Base-by-base conservation (phyloP, 768 basidiomycete species). In the Ramaria rubella region DNA sequence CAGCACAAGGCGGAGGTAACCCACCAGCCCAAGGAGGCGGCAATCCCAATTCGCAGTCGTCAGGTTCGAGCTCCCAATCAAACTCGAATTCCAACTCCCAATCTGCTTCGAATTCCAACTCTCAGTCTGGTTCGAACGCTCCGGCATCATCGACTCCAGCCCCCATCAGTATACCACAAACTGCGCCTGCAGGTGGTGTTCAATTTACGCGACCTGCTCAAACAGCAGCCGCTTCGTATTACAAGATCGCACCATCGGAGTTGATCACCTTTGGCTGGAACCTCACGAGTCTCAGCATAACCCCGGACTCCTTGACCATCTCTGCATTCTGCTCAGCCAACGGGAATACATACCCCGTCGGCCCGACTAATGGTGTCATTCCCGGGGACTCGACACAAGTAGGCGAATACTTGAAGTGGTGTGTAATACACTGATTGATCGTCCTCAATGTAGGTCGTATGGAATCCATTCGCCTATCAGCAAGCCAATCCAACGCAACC, bases 241-340 rank as follows among this genome's bases (percentile, higher is more conserved):
- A 83, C 77, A 93, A 94, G 78, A 87, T 96, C 66, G 88, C 90
- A 0, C 72, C 74, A 1, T 75, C 74, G 49, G 78, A 90, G 61
- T 72, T 75, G 58, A 82, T 96, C 66, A 95, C 92, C 21, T 90
- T 96, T 68, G 94, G 79, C 11, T 96, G 93, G 94, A 92, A 91
- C 70, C 80, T 92, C 64, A 90, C 90, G 15, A 76, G 77, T 57
- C 73, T 97, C 40, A 72, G 86, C 61, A 79, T 75, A 40, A 83
- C 80, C 0, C 93, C 93, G 0, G 80, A 82, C 3, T 76, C 76
- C 61, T 78, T 95, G 58, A 94, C 93, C 14, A 77, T 95, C 59
- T 81, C 82, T 36, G 93, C 93, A 27, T 77, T 85, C 43, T 87
- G 88, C 69, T 83, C 84, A 14, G 69, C 69, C 15, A 94, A 94